Percentiles rank a stretch among this genome's conserved stretches.
phyloP scores from a whole-genome alignment of 805 yeast species.

The Blastobotrys chiropterorum region DNA sequence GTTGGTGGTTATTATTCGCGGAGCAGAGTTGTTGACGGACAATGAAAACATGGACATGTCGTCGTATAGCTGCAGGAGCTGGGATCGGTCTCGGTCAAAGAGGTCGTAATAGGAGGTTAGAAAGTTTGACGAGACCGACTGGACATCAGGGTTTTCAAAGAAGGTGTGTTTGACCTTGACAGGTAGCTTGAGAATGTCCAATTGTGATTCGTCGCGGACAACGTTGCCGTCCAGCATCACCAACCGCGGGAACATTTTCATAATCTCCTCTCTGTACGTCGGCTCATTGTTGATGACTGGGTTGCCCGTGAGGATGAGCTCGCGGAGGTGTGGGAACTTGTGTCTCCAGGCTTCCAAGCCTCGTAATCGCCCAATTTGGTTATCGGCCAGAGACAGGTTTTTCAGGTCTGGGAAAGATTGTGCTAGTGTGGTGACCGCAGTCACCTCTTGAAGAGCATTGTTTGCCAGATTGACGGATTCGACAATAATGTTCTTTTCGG shows the following conservation, averaged over 20 bases:
- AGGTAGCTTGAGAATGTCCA: slow-evolving; percentile 27
- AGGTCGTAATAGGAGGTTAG: slow-evolving; percentile 64
- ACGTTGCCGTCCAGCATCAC: slow-evolving; percentile 70
- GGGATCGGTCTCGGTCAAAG: slow-evolving; percentile 77
- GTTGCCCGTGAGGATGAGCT: slow-evolving; percentile 70
- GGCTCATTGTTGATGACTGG: slow-evolving; percentile 49
- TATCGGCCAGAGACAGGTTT: slow-evolving; percentile 76
- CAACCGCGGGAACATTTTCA: slow-evolving; percentile 73
- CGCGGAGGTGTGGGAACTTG: slow-evolving; percentile 67
- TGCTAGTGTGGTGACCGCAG: slow-evolving; percentile 56
- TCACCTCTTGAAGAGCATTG: slow-evolving; percentile 59
- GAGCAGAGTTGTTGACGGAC: slow-evolving; percentile 67
- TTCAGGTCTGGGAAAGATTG: slow-evolving; percentile 66
- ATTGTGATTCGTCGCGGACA: slow-evolving; percentile 65
- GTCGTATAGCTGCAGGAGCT: slow-evolving; percentile 67
- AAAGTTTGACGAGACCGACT: slow-evolving; percentile 67
- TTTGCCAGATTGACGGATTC: slow-evolving; percentile 50
- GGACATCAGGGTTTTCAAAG: slow-evolving; percentile 72
- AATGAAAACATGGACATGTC: slow-evolving; percentile 79
- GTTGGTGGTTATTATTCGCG: slow-evolving; percentile 33
- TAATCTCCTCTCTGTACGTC: slow-evolving; percentile 52
- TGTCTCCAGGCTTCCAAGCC: slow-evolving; percentile 69
- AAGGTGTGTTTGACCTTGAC: slow-evolving; percentile 52
- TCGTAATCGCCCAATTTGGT: slow-evolving; percentile 53
- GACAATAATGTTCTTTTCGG: slow-evolving; percentile 42